Conservation (phyloP, 768 basidiomycete genomes). For the Sarcodon aspratus region DNA sequence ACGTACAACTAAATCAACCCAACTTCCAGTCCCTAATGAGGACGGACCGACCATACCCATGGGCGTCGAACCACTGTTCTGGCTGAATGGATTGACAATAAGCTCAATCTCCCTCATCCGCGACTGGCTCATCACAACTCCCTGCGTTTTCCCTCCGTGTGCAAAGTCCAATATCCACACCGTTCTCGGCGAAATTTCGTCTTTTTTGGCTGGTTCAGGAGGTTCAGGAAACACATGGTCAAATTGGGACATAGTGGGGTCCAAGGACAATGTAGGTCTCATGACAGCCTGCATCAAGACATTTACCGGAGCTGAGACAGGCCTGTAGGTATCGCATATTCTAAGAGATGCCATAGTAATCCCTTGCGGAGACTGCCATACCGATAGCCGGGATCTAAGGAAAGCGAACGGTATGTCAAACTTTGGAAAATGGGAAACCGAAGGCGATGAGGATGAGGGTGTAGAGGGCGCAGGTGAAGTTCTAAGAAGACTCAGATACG, state of each 20-base stretch:
- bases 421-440: constrained; percentile 15
- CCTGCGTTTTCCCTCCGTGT: constrained; percentile 31
- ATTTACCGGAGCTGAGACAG: constrained; percentile 11
- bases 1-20: constrained; percentile 56
- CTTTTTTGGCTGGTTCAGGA: constrained; percentile 18
- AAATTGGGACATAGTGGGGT: constrained; percentile 29
- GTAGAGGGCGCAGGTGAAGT: constrained; percentile 18
- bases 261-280: constrained; percentile 45
- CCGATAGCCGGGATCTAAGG: constrained; percentile 33
- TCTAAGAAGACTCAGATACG: constrained; percentile 56
- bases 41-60: constrained; percentile 30
- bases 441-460: constrained; percentile 8
- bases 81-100: constrained; percentile 40
- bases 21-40: constrained; percentile 40
- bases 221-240: constrained; percentile 41
- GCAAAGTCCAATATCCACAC: constrained; percentile 70
- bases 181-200: constrained; percentile 10
- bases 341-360: constrained; percentile 41
- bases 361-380: constrained; percentile 27
- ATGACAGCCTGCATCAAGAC: constrained; percentile 14
- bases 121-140: constrained; percentile 63
- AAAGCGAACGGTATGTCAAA: constrained; percentile 43
- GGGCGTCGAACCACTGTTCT: constrained; percentile 26
- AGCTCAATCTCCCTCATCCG: constrained; percentile 65
- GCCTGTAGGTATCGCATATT: constrained; percentile 31